phyloP scores from a whole-genome alignment of 2,329 filamentous ascomycete genomes.

The Aspergillus tamarii region DNA sequence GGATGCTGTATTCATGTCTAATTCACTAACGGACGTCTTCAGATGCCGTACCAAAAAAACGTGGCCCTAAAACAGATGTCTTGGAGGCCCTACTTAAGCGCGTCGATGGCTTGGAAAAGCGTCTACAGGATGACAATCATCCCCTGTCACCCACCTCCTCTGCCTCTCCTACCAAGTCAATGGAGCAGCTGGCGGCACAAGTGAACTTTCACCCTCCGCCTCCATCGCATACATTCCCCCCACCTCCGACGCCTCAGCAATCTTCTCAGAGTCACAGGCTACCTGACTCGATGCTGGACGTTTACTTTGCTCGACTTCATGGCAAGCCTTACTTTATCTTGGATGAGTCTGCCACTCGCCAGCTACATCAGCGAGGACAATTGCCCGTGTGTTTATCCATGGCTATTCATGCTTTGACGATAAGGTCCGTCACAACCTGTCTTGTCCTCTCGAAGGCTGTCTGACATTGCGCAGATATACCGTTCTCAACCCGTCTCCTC shows the following conservation, averaged over 20 bases:
- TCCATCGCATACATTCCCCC: constrained; percentile 20
- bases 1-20: constrained; percentile 12
- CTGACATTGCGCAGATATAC: constrained; percentile 63
- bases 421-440: constrained; percentile 53
- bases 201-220: constrained; percentile 9
- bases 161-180: constrained; percentile 44
- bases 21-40: constrained; percentile 38
- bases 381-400: constrained; percentile 57
- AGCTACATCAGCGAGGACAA: constrained; percentile 70
- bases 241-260: constrained; percentile 12
- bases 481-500: constrained; percentile 67
- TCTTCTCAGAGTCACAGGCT: constrained; percentile 51
- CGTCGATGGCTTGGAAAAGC: constrained; percentile 81
- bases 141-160: constrained; percentile 48
- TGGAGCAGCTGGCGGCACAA: constrained; percentile 16
- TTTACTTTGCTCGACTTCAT: constrained; percentile 78
- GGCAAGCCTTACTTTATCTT: constrained; percentile 81
- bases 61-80: constrained; percentile 87
- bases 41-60: constrained; percentile 86
- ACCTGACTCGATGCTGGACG: constrained; percentile 69
- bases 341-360: constrained; percentile 74
- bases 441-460: constrained; percentile 22
- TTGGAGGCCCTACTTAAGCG: constrained; percentile 81
- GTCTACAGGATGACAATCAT: constrained; percentile 70
- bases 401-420: constrained; percentile 61